Percentiles rank a stretch among this genome's conserved stretches.
phyloP scores from a whole-genome alignment of 192 early-diverging fungal species.

The Paraglomus occultum region DNA sequence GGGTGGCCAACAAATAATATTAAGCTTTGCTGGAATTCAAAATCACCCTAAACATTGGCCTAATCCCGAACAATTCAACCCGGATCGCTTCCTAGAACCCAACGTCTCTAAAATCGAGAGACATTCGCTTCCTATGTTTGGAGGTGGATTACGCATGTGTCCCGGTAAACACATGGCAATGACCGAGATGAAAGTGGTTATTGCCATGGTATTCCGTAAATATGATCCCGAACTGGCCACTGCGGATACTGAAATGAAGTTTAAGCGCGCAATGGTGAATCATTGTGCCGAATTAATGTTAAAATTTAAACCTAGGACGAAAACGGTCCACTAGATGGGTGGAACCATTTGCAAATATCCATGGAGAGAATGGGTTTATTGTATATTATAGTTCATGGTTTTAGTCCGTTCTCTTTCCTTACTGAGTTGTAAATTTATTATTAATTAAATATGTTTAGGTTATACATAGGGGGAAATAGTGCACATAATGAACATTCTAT shows the following conservation, averaged over 20 bases:
- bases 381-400: no score
- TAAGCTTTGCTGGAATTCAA: background rate
- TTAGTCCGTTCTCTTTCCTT: no score
- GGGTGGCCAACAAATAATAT: background rate
- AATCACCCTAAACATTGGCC: background rate
- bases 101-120: background rate
- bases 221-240: background rate
- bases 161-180: constrained; percentile 21
- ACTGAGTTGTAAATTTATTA: no score
- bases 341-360: no score
- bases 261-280: no score
- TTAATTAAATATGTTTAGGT: no score
- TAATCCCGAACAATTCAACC: constrained; percentile 11
- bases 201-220: constrained; percentile 10
- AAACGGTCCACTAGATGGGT: no score
- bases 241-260: background rate
- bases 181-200: constrained; percentile 15
- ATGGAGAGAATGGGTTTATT: no score
- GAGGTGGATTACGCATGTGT: constrained; percentile 12
- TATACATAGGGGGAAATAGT: no score
- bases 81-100: background rate
- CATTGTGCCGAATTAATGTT: no score
- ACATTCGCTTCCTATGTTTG: background rate
- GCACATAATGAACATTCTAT: no score
- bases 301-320: no score